Conservation (phyloP, 2,329 filamentous ascomycete species). For the Helicocarpus griseus region DNA sequence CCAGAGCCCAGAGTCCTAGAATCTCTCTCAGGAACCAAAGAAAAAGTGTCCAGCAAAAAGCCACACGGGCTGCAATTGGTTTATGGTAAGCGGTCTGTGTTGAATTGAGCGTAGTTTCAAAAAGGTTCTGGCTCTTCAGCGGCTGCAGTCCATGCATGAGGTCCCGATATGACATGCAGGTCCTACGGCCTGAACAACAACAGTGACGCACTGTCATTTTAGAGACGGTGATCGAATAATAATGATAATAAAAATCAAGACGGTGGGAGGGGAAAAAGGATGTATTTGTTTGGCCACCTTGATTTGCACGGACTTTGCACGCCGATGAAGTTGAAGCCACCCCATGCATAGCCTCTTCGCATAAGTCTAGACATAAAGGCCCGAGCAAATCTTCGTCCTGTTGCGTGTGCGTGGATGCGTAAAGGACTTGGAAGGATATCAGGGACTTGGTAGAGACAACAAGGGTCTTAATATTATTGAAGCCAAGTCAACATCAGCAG, state of each 20-base stretch:
- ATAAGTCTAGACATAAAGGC: neutral
- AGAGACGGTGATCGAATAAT: neutral
- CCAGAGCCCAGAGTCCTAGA: neutral
- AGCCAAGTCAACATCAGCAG: neutral
- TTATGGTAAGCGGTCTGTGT: neutral
- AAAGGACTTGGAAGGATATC: neutral
- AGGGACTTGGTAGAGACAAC: neutral
- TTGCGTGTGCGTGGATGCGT: no score
- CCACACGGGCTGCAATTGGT: neutral
- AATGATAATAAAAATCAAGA: no score
- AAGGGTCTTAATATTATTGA: neutral
- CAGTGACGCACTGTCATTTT: neutral
- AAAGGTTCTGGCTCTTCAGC: conserved; percentile 9
- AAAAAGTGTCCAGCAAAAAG: neutral
- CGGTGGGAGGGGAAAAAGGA: neutral
- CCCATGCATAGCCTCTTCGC: no score
- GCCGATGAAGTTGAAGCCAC: neutral
- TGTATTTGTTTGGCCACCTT: neutral
- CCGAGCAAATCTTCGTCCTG: neutral
- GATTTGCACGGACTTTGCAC: neutral
- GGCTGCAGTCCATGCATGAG: conserved; percentile 22
- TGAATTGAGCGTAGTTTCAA: neutral
- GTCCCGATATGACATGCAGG: conserved; percentile 19
- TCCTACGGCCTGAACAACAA: conserved; percentile 4
- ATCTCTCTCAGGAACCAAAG: conserved; percentile 4